Base-by-base conservation (phyloP, 2,329 filamentous ascomycete species). In the Fusarium globosum region DNA sequence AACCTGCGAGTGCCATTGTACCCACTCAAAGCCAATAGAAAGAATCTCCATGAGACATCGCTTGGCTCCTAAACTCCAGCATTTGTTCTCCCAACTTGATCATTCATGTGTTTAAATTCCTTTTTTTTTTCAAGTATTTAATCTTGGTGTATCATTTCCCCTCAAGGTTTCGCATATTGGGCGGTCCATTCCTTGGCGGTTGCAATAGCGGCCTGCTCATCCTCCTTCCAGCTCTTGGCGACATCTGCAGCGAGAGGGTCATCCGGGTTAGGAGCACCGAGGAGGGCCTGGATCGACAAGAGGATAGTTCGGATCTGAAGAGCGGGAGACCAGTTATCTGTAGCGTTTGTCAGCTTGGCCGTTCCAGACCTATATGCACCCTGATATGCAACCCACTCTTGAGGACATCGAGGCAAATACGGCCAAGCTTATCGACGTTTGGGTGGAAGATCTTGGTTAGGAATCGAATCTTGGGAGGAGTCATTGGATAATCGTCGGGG, bases 361-460 rank as follows among this genome's bases (percentile, higher is more conserved):
- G 46, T 42, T 45, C 46, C 43, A 26, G n/a, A 36, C 10, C 41
- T 42, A 16, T 36, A 46, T 61, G 39, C 20, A 28, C 12, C 42
- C 42, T 28, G 53, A 38, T 60, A 39, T 49, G 33, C 30, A 63
- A 72, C 89, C 77, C 86, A 97, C 96, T 97, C 88, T 99, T 99
- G 65, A 99, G 86, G 39, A 99, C 96, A 81, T 99, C 96, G 56
- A 99, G 86, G 81, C 97, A 99, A 84, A 99, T 99, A 69, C 96
- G 93, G 69, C 96, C 96, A 5, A 99, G 90, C 84, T 97, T 97
- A 83, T 99, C 96, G 77, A 99, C 98, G 82, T 99, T 99, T 59
- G 96, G 96, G 83, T 99, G 97, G 85, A 98, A 99, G 83, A 99
- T 98, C 86, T 97, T 98, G 78, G 97, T 99, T 58, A 99, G 88